These are phyloP conservation scores for Euptelea pleiosperma DNA, from an alignment of 164 flowering plant species.

Conservation along the genomic window DNA sequence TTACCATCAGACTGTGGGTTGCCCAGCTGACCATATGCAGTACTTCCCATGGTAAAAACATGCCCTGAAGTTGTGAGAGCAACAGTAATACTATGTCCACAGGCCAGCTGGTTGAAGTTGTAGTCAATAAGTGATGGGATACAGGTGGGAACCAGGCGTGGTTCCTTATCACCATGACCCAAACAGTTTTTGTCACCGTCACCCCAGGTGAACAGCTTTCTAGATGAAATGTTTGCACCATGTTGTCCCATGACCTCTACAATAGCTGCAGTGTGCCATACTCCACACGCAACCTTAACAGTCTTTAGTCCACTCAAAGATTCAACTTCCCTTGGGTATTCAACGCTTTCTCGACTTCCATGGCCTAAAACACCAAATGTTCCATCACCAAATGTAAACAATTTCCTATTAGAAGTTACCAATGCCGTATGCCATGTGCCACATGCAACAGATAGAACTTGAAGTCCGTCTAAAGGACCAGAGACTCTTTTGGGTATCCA, in stretches of 20 bases:
- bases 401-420: slow-evolving; percentile 21
- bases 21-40: slow-evolving; percentile 31
- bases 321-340: slow-evolving; percentile 25
- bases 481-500: slow-evolving; percentile 27
- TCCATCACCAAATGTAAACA: slow-evolving; percentile 35
- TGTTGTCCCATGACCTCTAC: slow-evolving; percentile 26
- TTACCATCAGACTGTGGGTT: slow-evolving; percentile 28
- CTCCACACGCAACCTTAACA: slow-evolving; percentile 28
- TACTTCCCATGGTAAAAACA: slow-evolving; percentile 33
- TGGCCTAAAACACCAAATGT: slow-evolving; percentile 34
- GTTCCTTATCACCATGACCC: slow-evolving; percentile 27
- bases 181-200: slow-evolving; percentile 29
- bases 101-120: slow-evolving; percentile 24
- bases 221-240: slow-evolving; percentile 20
- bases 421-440: slow-evolving; percentile 27
- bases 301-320: slow-evolving; percentile 26
- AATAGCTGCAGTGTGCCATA: slow-evolving; percentile 34
- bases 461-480: slow-evolving; percentile 27
- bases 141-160: slow-evolving; percentile 28
- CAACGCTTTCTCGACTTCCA: slow-evolving; percentile 23
- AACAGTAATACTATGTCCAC: slow-evolving; percentile 28
- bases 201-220: slow-evolving; percentile 32
- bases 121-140: slow-evolving; percentile 22
- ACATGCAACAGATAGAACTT: slow-evolving; percentile 26
- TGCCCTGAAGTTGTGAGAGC: slow-evolving; percentile 30